Conservation (phyloP, 2,329 filamentous ascomycete genomes). For the Aspergillus neotritici region DNA sequence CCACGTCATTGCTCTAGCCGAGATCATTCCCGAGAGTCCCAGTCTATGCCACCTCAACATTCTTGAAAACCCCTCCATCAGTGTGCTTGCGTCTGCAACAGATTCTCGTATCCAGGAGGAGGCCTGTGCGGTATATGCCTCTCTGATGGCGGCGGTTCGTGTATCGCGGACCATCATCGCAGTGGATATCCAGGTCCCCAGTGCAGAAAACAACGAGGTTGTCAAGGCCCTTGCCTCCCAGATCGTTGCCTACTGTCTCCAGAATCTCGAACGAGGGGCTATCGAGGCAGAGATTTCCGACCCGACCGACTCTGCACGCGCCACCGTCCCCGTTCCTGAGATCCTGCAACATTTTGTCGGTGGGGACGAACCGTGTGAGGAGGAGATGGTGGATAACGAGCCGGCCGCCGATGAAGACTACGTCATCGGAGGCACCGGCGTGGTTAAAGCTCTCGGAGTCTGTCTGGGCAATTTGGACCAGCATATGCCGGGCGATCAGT, state of each 20-base stretch:
- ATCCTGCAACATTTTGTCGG: slow-evolving; percentile 84
- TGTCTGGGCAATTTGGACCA: slow-evolving; percentile 76
- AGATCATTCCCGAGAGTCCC: slow-evolving; percentile 78
- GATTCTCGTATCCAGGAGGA: slow-evolving; percentile 83
- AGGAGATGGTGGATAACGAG: slow-evolving; percentile 49
- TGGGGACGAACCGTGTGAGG: slow-evolving; percentile 46
- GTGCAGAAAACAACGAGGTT: slow-evolving; percentile 74
- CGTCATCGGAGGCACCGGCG: slow-evolving; percentile 89
- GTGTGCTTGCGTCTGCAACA: slow-evolving; percentile 67
- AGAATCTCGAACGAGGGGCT: slow-evolving; percentile 78
- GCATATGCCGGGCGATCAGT: slow-evolving; percentile 36
- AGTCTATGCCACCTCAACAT: slow-evolving; percentile 81
- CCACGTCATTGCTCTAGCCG: slow-evolving; percentile 84
- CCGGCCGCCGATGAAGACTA: slow-evolving; percentile 85
- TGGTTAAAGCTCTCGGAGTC: slow-evolving; percentile 88
- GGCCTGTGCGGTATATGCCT: slow-evolving; percentile 88
- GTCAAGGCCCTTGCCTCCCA: slow-evolving; percentile 89
- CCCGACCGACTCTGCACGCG: slow-evolving; percentile 42
- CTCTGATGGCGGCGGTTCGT: slow-evolving; percentile 78
- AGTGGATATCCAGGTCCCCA: slow-evolving; percentile 85
- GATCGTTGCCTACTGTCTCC: slow-evolving; percentile 87
- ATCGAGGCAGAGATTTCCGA: slow-evolving; percentile 53
- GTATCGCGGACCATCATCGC: slow-evolving; percentile 79
- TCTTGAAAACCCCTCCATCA: slow-evolving; percentile 62
- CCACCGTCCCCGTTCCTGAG: slow-evolving; percentile 63